A percentile compares a stretch with the other conserved stretches of the same genome.
Evolutionary conservation across 352 stramenopile species (phyloP).

Genomic region (Pythium vanterpoolii): DNA sequence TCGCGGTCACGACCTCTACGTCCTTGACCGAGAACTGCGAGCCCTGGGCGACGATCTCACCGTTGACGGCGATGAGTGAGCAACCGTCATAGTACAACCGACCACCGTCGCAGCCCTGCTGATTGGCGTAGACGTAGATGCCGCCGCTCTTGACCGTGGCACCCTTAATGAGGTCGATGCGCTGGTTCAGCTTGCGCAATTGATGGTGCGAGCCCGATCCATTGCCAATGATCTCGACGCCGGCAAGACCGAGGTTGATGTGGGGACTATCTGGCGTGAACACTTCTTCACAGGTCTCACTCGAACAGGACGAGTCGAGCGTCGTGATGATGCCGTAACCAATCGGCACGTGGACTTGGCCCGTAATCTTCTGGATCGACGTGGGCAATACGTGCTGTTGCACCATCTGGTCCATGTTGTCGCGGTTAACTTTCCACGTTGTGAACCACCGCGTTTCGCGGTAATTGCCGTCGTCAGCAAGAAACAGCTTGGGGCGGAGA

Average conservation of each 20-base stretch:
- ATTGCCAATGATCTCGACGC: constrained; percentile 98
- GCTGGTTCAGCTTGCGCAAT: constrained; percentile 92
- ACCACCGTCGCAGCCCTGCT: constrained; percentile 96
- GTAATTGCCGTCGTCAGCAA: constrained; percentile 98
- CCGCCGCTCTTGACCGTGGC: constrained; percentile 96
- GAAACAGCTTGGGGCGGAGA: constrained; percentile 92
- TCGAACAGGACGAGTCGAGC: constrained; percentile 87
- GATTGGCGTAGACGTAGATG: constrained; percentile 98
- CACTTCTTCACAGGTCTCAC: constrained; percentile 98
- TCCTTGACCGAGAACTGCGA: constrained; percentile 96
- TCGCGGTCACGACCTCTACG: constrained; percentile 95
- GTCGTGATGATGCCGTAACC: constrained; percentile 76
- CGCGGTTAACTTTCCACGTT: constrained; percentile 64
- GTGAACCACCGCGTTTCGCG: constrained; percentile 94
- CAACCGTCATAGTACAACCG: constrained; percentile 98
- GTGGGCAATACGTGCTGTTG: constrained; percentile 77
- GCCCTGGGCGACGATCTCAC: constrained; percentile 94
- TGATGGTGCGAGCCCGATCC: constrained; percentile 97
- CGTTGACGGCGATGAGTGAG: constrained; percentile 97
- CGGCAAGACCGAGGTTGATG: constrained; percentile 91
- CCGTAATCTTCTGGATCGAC: constrained; percentile 82
- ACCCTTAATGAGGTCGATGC: constrained; percentile 89
- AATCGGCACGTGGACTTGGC: constrained; percentile 76
- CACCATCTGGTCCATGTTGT: constrained; percentile 40
- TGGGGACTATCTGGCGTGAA: constrained; percentile 96